Evolutionary conservation across 306 rosid species (phyloP), one percentile per base, ranked within the genome.

Genomic region (Sesbania bispinosa): DNA sequence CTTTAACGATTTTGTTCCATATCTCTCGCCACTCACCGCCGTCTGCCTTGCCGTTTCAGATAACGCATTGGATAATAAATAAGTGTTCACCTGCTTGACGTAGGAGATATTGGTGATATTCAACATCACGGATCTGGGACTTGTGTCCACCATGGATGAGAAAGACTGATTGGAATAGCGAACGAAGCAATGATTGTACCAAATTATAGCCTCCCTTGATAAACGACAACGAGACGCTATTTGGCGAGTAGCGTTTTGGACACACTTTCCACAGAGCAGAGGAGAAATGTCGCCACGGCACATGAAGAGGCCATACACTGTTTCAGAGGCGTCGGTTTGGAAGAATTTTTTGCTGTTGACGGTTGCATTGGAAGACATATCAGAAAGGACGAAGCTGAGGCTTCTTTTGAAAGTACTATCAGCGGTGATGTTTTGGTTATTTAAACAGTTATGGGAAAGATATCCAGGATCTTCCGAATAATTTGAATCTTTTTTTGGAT

Each of bases 221-320:
- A 9, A 29, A 6, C n/a, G 3, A 30, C 73, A 79, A 13, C 9
- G 11, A 4, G 52, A 18, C 3, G 16, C 1, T 26, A 78, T 16
- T 55, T 0, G n/a, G 1, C n/a, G 0, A 0, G 73, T 33, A 33
- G 74, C 82, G 18, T 54, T 26, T 32, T 14, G 8, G 5, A 78
- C 55, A 5, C 74, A 78, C 3, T 63, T 10, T 9, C 7, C 62
- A 15, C 78, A 71, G 1, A 63, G 15, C 1, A 1, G 0, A 33
- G 16, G 2, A 2, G 62, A 0, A 13, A 71, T n/a, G 13, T 78
- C 82, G 7, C 78, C 74, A 1, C 68, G 74, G 6, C 82, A 78
- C 82, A 71, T 43, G 74, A 71, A 71, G 36, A 78, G 74, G 6
- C 78, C 82, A 29, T n/a, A n/a, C n/a, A n/a, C n/a, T n/a, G n/a